phyloP scores from a whole-genome alignment of 371 early-diverging fungal genomes.

The Mortierella sp. region DNA sequence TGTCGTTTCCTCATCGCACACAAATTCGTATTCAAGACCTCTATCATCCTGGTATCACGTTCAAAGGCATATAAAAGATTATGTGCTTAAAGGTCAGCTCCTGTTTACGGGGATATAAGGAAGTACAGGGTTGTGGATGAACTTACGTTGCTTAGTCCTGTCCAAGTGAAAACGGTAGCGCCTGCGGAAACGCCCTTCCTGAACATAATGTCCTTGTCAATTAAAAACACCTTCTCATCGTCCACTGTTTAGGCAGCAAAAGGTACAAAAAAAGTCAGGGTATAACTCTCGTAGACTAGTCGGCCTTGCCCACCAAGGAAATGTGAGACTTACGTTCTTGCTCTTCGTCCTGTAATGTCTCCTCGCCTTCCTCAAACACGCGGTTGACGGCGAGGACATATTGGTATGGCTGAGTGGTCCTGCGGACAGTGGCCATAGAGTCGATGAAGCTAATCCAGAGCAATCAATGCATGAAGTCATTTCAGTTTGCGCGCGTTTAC shows the following conservation, averaged over 20 bases:
- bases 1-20: slow-evolving; percentile 57
- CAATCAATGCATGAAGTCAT: not conserved
- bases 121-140: not conserved
- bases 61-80: not conserved
- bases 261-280: not conserved
- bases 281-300: not conserved
- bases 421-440: slow-evolving; percentile 68
- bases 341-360: slow-evolving; percentile 60
- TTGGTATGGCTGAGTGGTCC: slow-evolving; percentile 66
- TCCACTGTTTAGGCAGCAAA: slow-evolving; percentile 41
- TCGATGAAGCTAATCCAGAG: slow-evolving; percentile 66
- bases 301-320: not conserved
- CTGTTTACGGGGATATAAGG: no score
- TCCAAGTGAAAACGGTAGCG: slow-evolving; percentile 49
- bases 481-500: not conserved
- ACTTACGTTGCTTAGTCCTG: slow-evolving; percentile 41
- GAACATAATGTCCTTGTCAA: slow-evolving; percentile 66
- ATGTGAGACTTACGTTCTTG: slow-evolving; percentile 29
- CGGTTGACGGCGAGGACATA: slow-evolving; percentile 74
- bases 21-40: slow-evolving; percentile 56
- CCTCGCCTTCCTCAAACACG: slow-evolving; percentile 82
- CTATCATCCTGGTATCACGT: slow-evolving; percentile 36
- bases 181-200: slow-evolving; percentile 43
- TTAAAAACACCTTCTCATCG: slow-evolving; percentile 65
- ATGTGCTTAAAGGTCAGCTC: not conserved